Evolutionary conservation across 2,329 filamentous ascomycete genomes (phyloP).

Genomic region (Cladorrhinum sp.): DNA sequence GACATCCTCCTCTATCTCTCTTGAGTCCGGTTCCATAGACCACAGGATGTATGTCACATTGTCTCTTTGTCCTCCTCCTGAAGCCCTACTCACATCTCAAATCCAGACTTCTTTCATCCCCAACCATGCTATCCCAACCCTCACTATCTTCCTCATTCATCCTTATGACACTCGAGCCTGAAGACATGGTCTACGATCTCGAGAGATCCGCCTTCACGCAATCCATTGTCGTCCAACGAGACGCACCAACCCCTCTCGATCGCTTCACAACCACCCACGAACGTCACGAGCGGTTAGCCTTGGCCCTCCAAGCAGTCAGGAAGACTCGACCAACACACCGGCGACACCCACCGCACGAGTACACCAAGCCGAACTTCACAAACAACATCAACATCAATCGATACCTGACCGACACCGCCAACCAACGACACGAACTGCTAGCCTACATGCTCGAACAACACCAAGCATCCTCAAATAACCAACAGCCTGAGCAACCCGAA

Average conservation of each 20-base stretch:
- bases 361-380: neutral
- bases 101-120: neutral
- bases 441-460: neutral
- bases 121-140: neutral
- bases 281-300: neutral
- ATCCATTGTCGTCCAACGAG: neutral
- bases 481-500: too few species aligned
- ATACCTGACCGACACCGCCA: neutral
- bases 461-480: too few species aligned
- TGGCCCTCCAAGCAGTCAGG: neutral
- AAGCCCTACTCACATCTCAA: neutral
- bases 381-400: neutral
- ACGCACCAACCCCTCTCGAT: neutral
- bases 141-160: neutral
- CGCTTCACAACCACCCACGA: neutral
- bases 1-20: neutral
- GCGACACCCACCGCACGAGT: neutral
- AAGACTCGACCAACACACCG: neutral
- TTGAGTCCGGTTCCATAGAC: neutral
- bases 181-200: neutral
- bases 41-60: neutral
- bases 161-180: neutral
- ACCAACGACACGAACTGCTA: neutral
- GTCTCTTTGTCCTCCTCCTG: neutral
- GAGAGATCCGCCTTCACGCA: neutral